A percentile compares a stretch with the other conserved stretches of the same genome.
phyloP scores from a whole-genome alignment of 768 basidiomycete genomes.

The Melanogaster broomeanus region DNA sequence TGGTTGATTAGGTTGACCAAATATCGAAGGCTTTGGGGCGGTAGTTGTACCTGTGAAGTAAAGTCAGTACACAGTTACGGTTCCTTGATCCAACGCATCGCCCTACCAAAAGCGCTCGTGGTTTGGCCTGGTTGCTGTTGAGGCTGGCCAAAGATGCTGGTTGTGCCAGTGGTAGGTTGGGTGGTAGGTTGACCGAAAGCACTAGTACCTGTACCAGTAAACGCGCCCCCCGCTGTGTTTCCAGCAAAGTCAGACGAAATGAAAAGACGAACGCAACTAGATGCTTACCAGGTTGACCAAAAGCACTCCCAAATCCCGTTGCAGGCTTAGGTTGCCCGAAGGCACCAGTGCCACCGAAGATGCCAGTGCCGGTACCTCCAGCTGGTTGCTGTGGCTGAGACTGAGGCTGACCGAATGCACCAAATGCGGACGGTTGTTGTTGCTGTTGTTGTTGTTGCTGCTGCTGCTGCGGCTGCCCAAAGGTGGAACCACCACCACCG shows the following conservation, averaged over 20 bases:
- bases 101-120: constrained; percentile 41
- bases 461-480: constrained; percentile 36
- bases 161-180: constrained; percentile 22
- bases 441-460: constrained; percentile 36
- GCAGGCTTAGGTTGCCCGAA: constrained; percentile 36
- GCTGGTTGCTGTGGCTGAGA: constrained; percentile 41
- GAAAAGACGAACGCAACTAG: not conserved
- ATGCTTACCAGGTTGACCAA: constrained; percentile 26
- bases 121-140: constrained; percentile 35
- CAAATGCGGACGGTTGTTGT: constrained; percentile 42
- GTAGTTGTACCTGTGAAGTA: constrained; percentile 29
- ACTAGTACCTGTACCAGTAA: constrained; percentile 21
- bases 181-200: constrained; percentile 30
- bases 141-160: constrained; percentile 38
- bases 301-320: constrained; percentile 28
- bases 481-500: constrained; percentile 38
- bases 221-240: constrained; percentile 20
- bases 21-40: constrained; percentile 47
- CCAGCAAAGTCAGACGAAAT: constrained; percentile 1
- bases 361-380: constrained; percentile 28
- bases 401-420: constrained; percentile 51
- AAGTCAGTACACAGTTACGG: not conserved
- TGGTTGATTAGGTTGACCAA: constrained; percentile 50
- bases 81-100: constrained; percentile 26
- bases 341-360: constrained; percentile 35